phyloP scores from a whole-genome alignment of 2,329 filamentous ascomycete species.

The Alternaria sp. region DNA sequence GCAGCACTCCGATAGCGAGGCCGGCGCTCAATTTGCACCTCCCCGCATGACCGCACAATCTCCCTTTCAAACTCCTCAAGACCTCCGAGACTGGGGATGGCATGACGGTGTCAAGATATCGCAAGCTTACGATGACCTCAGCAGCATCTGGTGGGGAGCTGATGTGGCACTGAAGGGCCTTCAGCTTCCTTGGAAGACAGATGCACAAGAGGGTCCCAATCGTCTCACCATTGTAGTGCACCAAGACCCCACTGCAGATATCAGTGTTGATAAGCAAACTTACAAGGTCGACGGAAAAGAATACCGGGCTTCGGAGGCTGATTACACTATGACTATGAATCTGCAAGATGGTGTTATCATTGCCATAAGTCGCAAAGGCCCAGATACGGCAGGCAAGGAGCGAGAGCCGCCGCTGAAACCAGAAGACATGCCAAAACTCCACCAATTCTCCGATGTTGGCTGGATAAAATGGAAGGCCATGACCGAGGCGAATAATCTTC shows the following conservation, averaged over 20 bases:
- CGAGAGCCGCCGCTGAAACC: slow-evolving; percentile 12
- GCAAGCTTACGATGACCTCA: background rate
- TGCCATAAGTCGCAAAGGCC: slow-evolving; percentile 18
- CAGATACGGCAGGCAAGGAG: slow-evolving; percentile 11
- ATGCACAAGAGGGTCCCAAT: slow-evolving; percentile 18
- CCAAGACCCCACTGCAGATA: background rate
- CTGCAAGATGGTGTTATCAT: slow-evolving; percentile 24
- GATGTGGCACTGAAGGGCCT: slow-evolving; percentile 19
- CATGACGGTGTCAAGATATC: background rate
- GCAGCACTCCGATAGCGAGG: slow-evolving; percentile 12
- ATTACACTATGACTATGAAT: slow-evolving; percentile 21
- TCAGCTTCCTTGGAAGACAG: slow-evolving; percentile 13
- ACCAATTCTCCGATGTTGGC: slow-evolving; percentile 25
- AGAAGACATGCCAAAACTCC: slow-evolving; percentile 15
- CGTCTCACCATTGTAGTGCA: slow-evolving; percentile 16
- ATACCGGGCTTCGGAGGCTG: slow-evolving; percentile 21
- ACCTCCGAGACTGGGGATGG: slow-evolving; percentile 4
- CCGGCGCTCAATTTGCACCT: slow-evolving; percentile 12
- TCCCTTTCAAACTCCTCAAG: slow-evolving; percentile 3
- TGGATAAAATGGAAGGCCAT: slow-evolving; percentile 21
- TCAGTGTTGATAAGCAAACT: slow-evolving; percentile 13
- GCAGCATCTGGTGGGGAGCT: slow-evolving; percentile 13
- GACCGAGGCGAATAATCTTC: background rate
- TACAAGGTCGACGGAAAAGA: slow-evolving; percentile 11
- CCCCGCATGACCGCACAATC: slow-evolving; percentile 9